These are phyloP conservation scores for Nakataea oryzae DNA, from an alignment of 2,329 filamentous ascomycete genomes.

Conservation along the genomic window DNA sequence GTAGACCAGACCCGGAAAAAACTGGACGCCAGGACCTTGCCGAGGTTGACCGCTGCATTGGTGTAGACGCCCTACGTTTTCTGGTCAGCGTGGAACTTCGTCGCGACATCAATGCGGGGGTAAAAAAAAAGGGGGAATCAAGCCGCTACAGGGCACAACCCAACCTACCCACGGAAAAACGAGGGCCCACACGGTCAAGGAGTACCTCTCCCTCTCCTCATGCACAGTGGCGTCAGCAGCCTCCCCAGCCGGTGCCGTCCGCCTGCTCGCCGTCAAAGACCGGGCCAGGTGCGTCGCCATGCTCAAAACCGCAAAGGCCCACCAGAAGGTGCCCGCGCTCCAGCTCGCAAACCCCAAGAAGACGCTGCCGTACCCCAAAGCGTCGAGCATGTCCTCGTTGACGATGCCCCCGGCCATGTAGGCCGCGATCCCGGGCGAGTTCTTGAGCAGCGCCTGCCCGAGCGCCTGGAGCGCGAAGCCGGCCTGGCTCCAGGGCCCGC, in stretches of 20 bases:
- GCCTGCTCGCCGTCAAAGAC: conserved; percentile 10
- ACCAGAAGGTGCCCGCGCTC: conserved; percentile 29
- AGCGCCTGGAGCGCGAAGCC: conserved; percentile 26
- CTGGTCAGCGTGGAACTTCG: no score
- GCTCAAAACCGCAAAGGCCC: conserved; percentile 24
- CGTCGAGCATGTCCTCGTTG: conserved; percentile 16
- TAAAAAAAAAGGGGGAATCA: neutral
- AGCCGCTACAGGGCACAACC: neutral
- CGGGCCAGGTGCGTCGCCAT: conserved; percentile 9
- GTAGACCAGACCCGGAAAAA: conserved; percentile 27
- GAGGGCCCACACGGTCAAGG: conserved; percentile 21
- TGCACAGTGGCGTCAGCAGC: conserved; percentile 1
- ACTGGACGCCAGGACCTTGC: conserved; percentile 23
- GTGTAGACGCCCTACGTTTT: conserved; percentile 24
- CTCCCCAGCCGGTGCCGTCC: neutral
- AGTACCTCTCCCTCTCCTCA: conserved; percentile 15
- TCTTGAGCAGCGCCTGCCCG: conserved; percentile 17
- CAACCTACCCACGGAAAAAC: conserved; percentile 26
- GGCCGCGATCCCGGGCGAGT: conserved; percentile 13
- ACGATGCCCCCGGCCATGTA: conserved; percentile 22
- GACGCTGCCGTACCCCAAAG: conserved; percentile 21
- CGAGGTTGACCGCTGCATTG: conserved; percentile 24
- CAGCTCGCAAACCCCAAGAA: conserved; percentile 24
- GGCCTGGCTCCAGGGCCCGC: conserved; percentile 25
- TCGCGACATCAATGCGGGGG: neutral